Conservation (phyloP, 2,329 filamentous ascomycete genomes). For the Ampelomyces quisqualis region DNA sequence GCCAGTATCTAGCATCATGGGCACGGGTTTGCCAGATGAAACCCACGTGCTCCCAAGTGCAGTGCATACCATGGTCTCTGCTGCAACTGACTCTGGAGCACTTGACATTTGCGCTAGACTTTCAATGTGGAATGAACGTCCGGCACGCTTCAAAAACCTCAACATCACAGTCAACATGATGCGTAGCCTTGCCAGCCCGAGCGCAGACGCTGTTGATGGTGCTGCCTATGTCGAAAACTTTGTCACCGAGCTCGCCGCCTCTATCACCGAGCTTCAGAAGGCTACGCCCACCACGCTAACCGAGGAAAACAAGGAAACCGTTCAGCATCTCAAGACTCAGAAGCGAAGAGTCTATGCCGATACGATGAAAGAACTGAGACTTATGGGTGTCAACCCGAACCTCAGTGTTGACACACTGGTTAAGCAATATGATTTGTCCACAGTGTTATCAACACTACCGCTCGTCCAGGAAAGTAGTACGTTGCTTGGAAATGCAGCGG, state of each 20-base stretch:
- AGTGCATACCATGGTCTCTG: slow-evolving; percentile 14
- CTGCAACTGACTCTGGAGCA: slow-evolving; percentile 14
- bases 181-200: slow-evolving; percentile 60
- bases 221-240: slow-evolving; percentile 65
- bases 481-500: slow-evolving; percentile 43
- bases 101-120: slow-evolving; percentile 28
- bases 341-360: slow-evolving; percentile 92
- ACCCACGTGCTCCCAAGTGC: slow-evolving; percentile 8
- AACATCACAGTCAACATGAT: slow-evolving; percentile 72
- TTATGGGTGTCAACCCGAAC: slow-evolving; percentile 89
- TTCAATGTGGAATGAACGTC: slow-evolving; percentile 48
- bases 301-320: slow-evolving; percentile 78
- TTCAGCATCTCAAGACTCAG: slow-evolving; percentile 86
- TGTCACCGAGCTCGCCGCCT: slow-evolving; percentile 65
- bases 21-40: slow-evolving; percentile 35
- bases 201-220: slow-evolving; percentile 57
- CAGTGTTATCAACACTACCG: slow-evolving; percentile 63
- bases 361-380: slow-evolving; percentile 75
- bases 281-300: slow-evolving; percentile 79
- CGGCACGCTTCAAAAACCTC: slow-evolving; percentile 69
- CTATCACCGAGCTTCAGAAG: slow-evolving; percentile 73
- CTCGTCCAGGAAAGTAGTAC: slow-evolving; percentile 30
- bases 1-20: slow-evolving; percentile 64
- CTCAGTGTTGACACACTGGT: slow-evolving; percentile 71
- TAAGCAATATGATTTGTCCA: slow-evolving; percentile 69